Evolutionary conservation across 345 rosid genomes (phyloP), one percentile per base, ranked within the genome.

Genomic region (Eucalyptus melliodora): DNA sequence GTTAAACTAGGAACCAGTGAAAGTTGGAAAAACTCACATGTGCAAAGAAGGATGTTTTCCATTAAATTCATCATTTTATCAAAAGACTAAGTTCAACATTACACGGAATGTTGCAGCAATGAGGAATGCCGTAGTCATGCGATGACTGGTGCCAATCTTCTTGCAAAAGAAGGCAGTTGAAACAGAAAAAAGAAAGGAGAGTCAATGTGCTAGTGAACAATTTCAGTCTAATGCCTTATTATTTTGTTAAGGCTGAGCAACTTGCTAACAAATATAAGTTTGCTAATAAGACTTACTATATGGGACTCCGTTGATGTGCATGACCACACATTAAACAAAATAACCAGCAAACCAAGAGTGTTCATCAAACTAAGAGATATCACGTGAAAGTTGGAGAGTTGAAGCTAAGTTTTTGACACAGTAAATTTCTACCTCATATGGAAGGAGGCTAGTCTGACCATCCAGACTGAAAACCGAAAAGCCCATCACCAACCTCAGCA

Each of bases 401-500:
- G 24, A 49, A 77, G 31, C 26, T n/a, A 67, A 27, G 60, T 65
- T 85, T 45, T 26, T 37, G 27, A 72, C 56, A 31, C 8, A 37
- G 8, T 11, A 49, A 88, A 72, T 89, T 45, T 90, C 47, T 50
- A 97, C 99, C 99, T 97, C 99, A 91, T 90, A 96, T 4, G 98
- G 99, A 92, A 97, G 94, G 90, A 97, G 92, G 44, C 91, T 86
- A 49, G 92, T 89, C 89, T 94, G 94, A 86, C 92, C 97, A 88
- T 92, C 94, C 89, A 95, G 87, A 92, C 92, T 93, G 90, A 97
- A 92, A 82, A 95, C 90, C 49, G 98, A 95, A 86, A 94, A 88
- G 6, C 95, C 95, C 95, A 95, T 92, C 87, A 94, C 87, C 93
- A 97, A 89, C 92, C 98, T 95, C 89, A 95, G 86, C 49, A 97